Evolutionary conservation across 768 basidiomycete species (phyloP), one percentile per base, ranked within the genome.

Genomic region (Termitomyces bulborhizus): DNA sequence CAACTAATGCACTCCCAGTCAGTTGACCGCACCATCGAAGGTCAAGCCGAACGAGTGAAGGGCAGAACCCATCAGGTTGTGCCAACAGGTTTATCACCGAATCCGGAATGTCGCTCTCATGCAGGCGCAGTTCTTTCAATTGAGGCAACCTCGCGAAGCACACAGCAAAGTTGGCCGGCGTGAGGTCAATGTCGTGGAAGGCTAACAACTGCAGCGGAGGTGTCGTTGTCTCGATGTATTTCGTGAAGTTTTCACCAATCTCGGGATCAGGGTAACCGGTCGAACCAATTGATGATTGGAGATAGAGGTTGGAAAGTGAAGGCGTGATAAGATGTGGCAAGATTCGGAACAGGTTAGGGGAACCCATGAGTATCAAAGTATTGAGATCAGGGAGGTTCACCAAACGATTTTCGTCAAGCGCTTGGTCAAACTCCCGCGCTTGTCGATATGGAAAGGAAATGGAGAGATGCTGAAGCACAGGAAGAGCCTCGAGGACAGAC

Each of bases 1-100:
- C 67, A 39, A 80, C 82, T 39, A 85, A 67, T 21, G 77, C 76
- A 1, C 62, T 65, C 18, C 83, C 82, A 29, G 73, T 74, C 6
- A 86, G 63, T 53, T 81, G 75, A 11, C 76, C 73, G 60, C 83
- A 85, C 83, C 81, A 85, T 27, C 81, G 75, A 47, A 85, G 65
- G 63, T 85, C 81, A 49, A 86, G 63, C 46, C 69, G 68, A 42
- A 65, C 63, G 42, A 85, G 75, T 51, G 62, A 65, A 26, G 77
- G 82, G 56, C 81, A 85, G 13, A 74, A 60, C 12, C 73, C 75
- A 6, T 53, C 60, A 13, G n/a, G 40, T 13, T 71, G 69, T 2
- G 75, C 76, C 42, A 67, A 61, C 42, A 83, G 62, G 31, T 66
- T 57, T 9, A 84, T 55, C 21, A 75, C 71, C 16, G 67, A 64